Evolutionary conservation across 1,139 yeast genomes (phyloP), one percentile per base, ranked within the genome.

Genomic region (Saccharomyces pastorianus): DNA sequence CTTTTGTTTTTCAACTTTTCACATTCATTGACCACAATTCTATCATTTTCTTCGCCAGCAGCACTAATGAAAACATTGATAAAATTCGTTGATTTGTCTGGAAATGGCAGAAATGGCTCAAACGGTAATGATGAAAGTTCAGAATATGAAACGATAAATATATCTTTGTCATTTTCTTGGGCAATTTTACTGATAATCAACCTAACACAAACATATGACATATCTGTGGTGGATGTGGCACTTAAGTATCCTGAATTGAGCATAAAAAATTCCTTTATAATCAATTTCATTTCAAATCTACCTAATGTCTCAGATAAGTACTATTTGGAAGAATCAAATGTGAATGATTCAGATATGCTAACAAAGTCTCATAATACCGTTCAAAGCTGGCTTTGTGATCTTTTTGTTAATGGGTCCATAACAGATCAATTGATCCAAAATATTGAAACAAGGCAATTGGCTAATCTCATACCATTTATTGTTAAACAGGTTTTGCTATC

Each of bases 401-500:
- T 91, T 49, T 90, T 88, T 70, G 91, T 88, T 57, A 81, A 88
- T 47, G 95, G 90, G 53, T 96, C 96, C 2, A 80, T 91, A 47
- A 83, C 96, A 0, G 97, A 91, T 68, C 91, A 86, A 38, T 72
- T 90, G 54, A 82, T 90, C 64, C 80, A 83, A 60, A 74, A 83
- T 4, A 81, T 88, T 2, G 76, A 83, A 20, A 79, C 86, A 26
- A 81, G 83, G 61, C 93, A 88, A 56, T 79, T 88, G 51, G 81
- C 86, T 56, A 76, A 77, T 46, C 68, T 91, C 48, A 79, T 89
- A 14, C 95, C 96, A 0, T 75, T 81, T 4, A 80, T 91, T 13
- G 82, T 88, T 62, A 83, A 83, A 58, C 95, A 89, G 65, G 84
- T 89, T 0, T 75, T 88, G 5, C 68, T 77, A 23, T 90, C 96